A percentile compares a stretch with the other conserved stretches of the same genome.
These are phyloP conservation scores for Lepidium aucheri DNA, from an alignment of 345 rosid species.

Conservation along the genomic window DNA sequence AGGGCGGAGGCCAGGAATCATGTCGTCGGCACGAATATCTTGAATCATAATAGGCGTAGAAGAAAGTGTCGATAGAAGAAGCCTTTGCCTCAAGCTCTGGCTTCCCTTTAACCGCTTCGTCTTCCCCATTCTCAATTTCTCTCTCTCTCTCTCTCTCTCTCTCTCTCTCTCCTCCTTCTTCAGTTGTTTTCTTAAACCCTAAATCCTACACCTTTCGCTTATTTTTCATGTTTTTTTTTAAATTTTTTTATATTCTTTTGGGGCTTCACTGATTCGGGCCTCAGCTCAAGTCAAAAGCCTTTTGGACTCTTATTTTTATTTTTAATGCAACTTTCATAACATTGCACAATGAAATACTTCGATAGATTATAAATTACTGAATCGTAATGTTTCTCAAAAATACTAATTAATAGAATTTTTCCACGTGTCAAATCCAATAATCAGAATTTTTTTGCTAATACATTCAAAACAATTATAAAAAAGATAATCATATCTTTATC, in stretches of 20 bases:
- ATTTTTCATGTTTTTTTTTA: background rate
- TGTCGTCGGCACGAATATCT: constrained; percentile 61
- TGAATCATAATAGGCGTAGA: constrained; percentile 51
- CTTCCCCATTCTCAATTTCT: constrained; percentile 42
- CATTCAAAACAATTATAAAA: too few species aligned
- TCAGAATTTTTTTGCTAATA: too few species aligned
- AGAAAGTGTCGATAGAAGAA: constrained; percentile 65
- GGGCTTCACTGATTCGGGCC: background rate
- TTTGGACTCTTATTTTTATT: background rate
- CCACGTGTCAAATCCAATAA: too few species aligned
- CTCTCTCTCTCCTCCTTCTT: background rate
- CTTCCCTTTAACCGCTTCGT: constrained; percentile 59
- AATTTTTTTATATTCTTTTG: too few species aligned
- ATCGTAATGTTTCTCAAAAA: too few species aligned
- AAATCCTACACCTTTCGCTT: background rate
- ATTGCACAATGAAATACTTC: too few species aligned
- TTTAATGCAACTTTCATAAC: background rate
- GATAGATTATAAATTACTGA: too few species aligned
- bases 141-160: background rate
- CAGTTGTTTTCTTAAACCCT: constrained; percentile 22
- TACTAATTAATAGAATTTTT: too few species aligned
- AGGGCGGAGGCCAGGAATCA: constrained; percentile 65
- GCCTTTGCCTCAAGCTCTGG: constrained; percentile 63
- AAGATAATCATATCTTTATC: too few species aligned
- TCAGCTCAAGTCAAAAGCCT: background rate